phyloP scores from a whole-genome alignment of 352 stramenopile species.

The Elongisporangium undulatum region DNA sequence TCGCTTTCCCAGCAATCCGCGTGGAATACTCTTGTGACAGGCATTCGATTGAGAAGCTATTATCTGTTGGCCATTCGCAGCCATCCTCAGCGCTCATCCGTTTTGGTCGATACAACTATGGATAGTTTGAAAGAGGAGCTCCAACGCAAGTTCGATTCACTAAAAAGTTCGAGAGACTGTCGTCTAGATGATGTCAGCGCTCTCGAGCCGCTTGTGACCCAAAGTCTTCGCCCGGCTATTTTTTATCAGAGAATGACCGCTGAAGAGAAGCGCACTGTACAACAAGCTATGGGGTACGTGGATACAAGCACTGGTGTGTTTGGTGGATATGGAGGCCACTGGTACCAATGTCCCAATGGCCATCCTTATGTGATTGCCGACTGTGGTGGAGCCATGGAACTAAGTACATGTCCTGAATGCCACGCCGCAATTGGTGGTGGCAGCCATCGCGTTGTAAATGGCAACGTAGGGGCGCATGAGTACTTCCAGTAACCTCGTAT shows the following conservation, averaged over 20 bases:
- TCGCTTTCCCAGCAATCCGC: background rate
- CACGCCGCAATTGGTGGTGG: constrained; percentile 48
- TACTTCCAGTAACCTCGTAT: background rate
- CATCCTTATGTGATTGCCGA: constrained; percentile 85
- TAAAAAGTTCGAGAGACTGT: background rate
- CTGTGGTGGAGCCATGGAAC: constrained; percentile 74
- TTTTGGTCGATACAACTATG: background rate
- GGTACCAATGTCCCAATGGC: constrained; percentile 79
- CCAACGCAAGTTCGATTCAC: background rate
- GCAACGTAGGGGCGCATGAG: background rate
- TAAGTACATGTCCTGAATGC: constrained; percentile 63
- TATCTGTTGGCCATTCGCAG: background rate
- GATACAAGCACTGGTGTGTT: background rate
- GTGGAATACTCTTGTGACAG: background rate
- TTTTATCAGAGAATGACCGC: background rate
- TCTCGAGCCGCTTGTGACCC: background rate
- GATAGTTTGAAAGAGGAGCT: background rate
- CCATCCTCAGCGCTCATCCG: background rate
- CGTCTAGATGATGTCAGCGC: background rate
- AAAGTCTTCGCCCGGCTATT: background rate
- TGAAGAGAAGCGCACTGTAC: background rate
- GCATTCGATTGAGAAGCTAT: background rate
- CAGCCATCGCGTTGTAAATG: background rate
- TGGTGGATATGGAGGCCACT: constrained; percentile 16
- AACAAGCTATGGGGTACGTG: background rate